A percentile compares a stretch with the other conserved stretches of the same genome.
Evolutionary conservation across 2,329 filamentous ascomycete species (phyloP).

Genomic region (Pestalotiopsis sp.): DNA sequence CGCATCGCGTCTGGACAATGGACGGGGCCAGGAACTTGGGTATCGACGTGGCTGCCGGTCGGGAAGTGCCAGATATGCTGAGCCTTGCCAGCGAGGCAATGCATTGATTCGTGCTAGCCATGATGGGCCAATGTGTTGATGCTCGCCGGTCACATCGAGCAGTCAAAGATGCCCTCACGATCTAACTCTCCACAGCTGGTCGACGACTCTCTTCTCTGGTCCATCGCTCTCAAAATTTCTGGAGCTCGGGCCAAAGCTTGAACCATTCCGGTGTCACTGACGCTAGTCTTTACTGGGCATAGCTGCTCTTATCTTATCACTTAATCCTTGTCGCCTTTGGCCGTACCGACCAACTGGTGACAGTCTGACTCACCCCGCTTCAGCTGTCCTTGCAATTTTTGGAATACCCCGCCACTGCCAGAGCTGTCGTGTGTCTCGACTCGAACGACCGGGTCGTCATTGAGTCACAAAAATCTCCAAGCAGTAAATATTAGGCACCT

Average conservation of each 20-base stretch:
- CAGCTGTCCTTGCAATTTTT: conserved; percentile 9
- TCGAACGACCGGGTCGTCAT: conserved; percentile 15
- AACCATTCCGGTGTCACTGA: background rate
- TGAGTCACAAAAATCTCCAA: conserved; percentile 3
- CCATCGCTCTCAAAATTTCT: conserved; percentile 13
- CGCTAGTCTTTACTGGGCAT: background rate
- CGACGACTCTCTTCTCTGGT: background rate
- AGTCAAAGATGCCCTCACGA: background rate
- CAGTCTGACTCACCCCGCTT: conserved; percentile 9
- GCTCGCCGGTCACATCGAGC: conserved; percentile 1
- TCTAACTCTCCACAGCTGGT: background rate
- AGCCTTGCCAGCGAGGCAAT: conserved; percentile 57
- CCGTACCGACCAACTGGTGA: background rate
- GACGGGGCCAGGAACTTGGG: conserved; percentile 52
- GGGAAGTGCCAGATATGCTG: conserved; percentile 41
- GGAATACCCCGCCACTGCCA: conserved; percentile 23
- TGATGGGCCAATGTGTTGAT: conserved; percentile 26
- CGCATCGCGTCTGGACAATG: conserved; percentile 45
- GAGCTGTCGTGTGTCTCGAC: conserved; percentile 19
- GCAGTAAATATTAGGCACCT: conserved; percentile 7
- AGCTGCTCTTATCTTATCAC: background rate
- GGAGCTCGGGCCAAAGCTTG: conserved; percentile 27
- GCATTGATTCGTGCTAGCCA: conserved; percentile 56
- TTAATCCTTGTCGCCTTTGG: background rate
- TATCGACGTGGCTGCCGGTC: conserved; percentile 43